Evolutionary conservation across 371 early-diverging fungal genomes (phyloP), one percentile per base, ranked within the genome.

Genomic region (Mucor lusitanicus): DNA sequence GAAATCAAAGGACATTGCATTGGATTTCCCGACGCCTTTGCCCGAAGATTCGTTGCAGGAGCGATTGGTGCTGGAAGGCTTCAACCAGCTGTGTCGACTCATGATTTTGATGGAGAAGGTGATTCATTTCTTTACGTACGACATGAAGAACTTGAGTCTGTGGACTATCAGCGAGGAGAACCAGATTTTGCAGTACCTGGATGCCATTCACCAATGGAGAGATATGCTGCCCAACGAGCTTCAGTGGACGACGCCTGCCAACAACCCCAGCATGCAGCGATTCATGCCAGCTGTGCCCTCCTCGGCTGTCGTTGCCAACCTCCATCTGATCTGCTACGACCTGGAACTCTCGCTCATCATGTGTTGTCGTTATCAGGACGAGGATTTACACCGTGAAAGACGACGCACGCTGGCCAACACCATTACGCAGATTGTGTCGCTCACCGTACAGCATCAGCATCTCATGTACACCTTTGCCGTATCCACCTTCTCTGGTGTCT

Each of bases 1-100:
- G 2, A 69, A 70, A 53, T 67, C 76, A 21, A 69, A 71, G 42
- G 82, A 80, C 54, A 74, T 81, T 56, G 64, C 73, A 3, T 32
- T 81, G 7, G 77, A 76, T 35, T 72, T 81, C 23, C 84, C 84
- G 0, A 68, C 69, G 12, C 71, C 77, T 12, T 61, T 78, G 15
- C 84, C 82, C 6, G 82, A 78, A 59, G 84, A 84, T 63, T 69
- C 77, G 25, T 59, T 39, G 12, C 69, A 72, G 27, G 84, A 84
- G 54, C 69, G 78, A 0, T 28, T 68, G 17, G 67, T 76, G 0
- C 25, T 79, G 21, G 82, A 81, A 46, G 82, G 74, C 12, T 84
- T 84, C 46, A 72, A 64, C 23, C 75, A 76, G 19, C 39, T 78
- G 9, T 79, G 77, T 55, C 72, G 79, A 25, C 50, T 84, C 46